phyloP scores from a whole-genome alignment of 148 eudicot species.

The Camellia lanceoleosa region DNA sequence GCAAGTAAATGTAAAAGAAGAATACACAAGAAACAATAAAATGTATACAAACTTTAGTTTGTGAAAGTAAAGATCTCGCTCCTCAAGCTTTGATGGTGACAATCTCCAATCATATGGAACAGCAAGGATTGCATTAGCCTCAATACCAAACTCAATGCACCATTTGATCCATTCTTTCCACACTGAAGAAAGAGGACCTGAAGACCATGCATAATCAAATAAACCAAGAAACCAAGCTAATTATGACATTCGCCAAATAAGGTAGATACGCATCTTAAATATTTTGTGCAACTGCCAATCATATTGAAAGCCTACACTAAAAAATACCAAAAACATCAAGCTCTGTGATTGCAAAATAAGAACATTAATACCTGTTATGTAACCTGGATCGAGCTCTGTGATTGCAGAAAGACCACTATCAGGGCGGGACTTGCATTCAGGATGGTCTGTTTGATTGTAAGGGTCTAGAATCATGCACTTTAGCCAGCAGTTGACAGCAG shows the following conservation, averaged over 20 bases:
- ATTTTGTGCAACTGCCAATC: not conserved
- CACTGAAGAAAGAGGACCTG: slow-evolving; percentile 97
- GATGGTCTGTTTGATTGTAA: slow-evolving; percentile 90
- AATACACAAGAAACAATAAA: slow-evolving; percentile 14
- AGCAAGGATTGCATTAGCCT: slow-evolving; percentile 92
- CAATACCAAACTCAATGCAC: slow-evolving; percentile 97
- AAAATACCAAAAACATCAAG: slow-evolving; percentile 18
- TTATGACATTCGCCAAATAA: not conserved
- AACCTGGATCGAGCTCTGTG: slow-evolving; percentile 97
- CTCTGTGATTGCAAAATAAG: slow-evolving; percentile 81
- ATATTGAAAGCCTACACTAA: too few species aligned
- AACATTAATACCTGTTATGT: slow-evolving; percentile 67
- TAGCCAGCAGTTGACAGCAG: slow-evolving; percentile 99
- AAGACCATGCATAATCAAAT: slow-evolving; percentile 11
- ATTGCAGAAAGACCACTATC: slow-evolving; percentile 98
- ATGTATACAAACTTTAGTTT: slow-evolving; percentile 65
- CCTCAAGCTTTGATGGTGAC: slow-evolving; percentile 95
- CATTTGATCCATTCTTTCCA: slow-evolving; percentile 99
- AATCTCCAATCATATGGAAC: slow-evolving; percentile 99
- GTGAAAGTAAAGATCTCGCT: slow-evolving; percentile 94
- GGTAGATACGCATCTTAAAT: not conserved
- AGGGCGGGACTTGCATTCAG: slow-evolving; percentile 96
- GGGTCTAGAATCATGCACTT: slow-evolving; percentile 91
- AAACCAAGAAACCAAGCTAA: slow-evolving; percentile 1
- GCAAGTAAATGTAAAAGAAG: not conserved